Evolutionary conservation across 1,139 yeast species (phyloP), one percentile per base, ranked within the genome.

Genomic region (Candida sojae): DNA sequence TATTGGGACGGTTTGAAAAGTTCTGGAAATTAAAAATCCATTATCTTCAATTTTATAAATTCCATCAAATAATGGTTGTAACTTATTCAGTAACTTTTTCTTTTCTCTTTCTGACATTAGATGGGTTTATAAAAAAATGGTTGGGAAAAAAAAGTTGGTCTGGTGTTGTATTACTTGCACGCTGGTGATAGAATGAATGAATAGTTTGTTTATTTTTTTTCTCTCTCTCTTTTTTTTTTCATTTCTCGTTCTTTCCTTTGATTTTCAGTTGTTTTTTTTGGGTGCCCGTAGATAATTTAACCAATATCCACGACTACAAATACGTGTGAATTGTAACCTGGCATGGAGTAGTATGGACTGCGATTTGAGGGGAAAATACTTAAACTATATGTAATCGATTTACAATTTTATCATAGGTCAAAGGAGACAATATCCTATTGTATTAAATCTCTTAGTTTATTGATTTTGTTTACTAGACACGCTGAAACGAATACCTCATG

Each of bases 1-100:
- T 43, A 77, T 74, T 0, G 88, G 88, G 38, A 83, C 71, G 17
- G 75, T 66, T 46, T 77, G 81, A 56, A 81, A 76, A 33, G 83
- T 75, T 41, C 74, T 77, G 51, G 73, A 65, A n/a, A 80, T 65
- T 33, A 63, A 67, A 38, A 64, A 50, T 7, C 78, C 80, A 31
- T 67, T 69, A 60, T 82, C 85, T 43, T 68, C 69, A 54, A 81
- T 61, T 44, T 64, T 63, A 53, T 75, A 76, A 42, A 82, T 61
- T 37, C 70, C 70, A 44, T 77, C 80, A 53, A 70, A 69, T 39
- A 75, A 61, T 25, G 64, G 61, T 43, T 62, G 66, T 47, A 79
- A 63, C 55, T 75, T 67, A 51, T 69, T 68, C 49, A 71, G 62
- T 38, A 79, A 66, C 60, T 71, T 75, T 57, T 69, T 75, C 49